Percentiles rank a stretch among this genome's conserved stretches.
Conservation (phyloP, 306 rosid genomes). For the Castanea crenata region DNA sequence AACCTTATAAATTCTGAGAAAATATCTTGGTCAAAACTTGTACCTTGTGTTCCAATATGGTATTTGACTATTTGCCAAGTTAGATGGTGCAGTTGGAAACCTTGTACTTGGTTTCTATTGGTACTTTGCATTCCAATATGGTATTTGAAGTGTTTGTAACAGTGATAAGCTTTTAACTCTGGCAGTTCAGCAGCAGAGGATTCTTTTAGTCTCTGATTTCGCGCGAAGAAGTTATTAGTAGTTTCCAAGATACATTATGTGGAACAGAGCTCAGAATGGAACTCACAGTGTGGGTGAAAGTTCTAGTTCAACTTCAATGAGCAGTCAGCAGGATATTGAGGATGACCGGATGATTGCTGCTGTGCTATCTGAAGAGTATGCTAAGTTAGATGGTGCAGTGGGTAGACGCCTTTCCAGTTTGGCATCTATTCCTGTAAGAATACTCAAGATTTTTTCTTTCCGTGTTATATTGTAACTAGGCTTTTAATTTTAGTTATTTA, state of each 20-base stretch:
- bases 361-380: slow-evolving; percentile 75
- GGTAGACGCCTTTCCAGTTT: slow-evolving; percentile 65
- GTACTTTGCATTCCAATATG: not conserved
- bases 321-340: slow-evolving; percentile 54
- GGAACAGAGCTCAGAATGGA: slow-evolving; percentile 44
- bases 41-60: not conserved
- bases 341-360: slow-evolving; percentile 85
- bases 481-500: not conserved
- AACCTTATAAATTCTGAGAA: not conserved
- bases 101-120: not conserved
- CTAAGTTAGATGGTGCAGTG: slow-evolving; percentile 65
- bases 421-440: slow-evolving; percentile 65
- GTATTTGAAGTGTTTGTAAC: not conserved
- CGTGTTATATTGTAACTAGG: not conserved
- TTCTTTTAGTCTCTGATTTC: not conserved
- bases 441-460: slow-evolving; percentile 2
- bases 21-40: not conserved
- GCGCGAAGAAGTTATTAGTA: slow-evolving; percentile 2
- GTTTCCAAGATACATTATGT: slow-evolving; percentile 23
- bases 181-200: slow-evolving; percentile 6
- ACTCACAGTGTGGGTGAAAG: slow-evolving; percentile 47
- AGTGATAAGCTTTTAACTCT: not conserved
- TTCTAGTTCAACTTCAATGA: slow-evolving; percentile 60
- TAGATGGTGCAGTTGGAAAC: too few relatives aligned
- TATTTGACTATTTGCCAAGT: not conserved